phyloP scores from a whole-genome alignment of 2,329 filamentous ascomycete genomes.

The Talaromyces sp. region DNA sequence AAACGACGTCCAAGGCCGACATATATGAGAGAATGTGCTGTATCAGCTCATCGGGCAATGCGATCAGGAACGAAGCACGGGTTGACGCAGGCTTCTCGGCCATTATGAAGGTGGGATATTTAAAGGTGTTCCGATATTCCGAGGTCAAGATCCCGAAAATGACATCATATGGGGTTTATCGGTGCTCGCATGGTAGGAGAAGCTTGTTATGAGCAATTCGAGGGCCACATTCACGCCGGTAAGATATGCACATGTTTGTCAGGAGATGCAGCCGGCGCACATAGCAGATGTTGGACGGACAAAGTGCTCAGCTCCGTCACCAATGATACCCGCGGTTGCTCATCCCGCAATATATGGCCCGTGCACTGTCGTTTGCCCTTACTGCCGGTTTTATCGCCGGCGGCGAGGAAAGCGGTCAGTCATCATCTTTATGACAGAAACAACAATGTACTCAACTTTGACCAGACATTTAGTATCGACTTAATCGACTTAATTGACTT shows the following conservation, averaged over 20 bases:
- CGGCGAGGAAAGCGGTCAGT: not conserved
- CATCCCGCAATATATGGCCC: not conserved
- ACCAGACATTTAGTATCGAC: too few species aligned
- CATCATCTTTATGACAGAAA: too few species aligned
- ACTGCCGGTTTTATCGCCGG: not conserved
- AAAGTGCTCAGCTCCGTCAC: not conserved
- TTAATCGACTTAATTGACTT: too few species aligned
- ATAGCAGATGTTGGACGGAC: not conserved
- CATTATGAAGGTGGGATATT: slow-evolving; percentile 9
- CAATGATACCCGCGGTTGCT: not conserved
- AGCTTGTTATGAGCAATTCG: not conserved
- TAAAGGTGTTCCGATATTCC: not conserved
- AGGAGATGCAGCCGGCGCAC: not conserved
- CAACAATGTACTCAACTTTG: too few species aligned
- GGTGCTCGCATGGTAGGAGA: not conserved
- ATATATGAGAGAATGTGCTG: slow-evolving; percentile 65
- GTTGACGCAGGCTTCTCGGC: not conserved
- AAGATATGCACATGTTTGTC: not conserved
- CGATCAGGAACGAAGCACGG: slow-evolving; percentile 15
- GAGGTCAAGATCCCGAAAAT: not conserved
- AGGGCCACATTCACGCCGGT: not conserved
- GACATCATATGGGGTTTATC: not conserved
- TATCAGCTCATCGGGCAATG: slow-evolving; percentile 69
- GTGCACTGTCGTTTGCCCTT: not conserved
- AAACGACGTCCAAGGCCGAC: slow-evolving; percentile 56